These are phyloP conservation scores for Saturnispora besseyi DNA, from an alignment of 805 yeast genomes.

Conservation along the genomic window DNA sequence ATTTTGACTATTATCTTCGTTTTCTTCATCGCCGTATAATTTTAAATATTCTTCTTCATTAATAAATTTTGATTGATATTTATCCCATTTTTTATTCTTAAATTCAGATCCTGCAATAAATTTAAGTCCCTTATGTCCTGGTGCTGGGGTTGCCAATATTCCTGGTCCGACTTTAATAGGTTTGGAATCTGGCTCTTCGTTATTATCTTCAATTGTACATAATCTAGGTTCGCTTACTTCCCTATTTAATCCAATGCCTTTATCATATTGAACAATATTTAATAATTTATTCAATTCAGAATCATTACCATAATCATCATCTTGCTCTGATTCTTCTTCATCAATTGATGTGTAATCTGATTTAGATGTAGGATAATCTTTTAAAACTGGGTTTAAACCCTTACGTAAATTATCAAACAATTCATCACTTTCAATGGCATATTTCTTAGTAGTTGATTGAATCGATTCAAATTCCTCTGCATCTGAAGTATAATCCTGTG, in stretches of 20 bases:
- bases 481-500: conserved; percentile 24
- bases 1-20: conserved; percentile 7
- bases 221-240: conserved; percentile 1
- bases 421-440: conserved; percentile 21
- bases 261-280: conserved; percentile 3
- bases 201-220: background rate
- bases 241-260: background rate
- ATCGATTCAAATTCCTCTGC: conserved; percentile 21
- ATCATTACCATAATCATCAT: background rate
- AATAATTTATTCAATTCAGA: conserved; percentile 5
- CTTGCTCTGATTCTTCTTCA: background rate
- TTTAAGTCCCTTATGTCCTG: conserved; percentile 20
- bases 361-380: conserved; percentile 8
- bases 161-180: conserved; percentile 5
- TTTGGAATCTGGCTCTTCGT: background rate
- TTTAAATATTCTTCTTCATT: conserved; percentile 14
- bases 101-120: conserved; percentile 27
- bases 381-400: conserved; percentile 13
- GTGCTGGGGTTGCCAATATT: conserved; percentile 7
- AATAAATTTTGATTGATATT: conserved; percentile 20
- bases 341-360: conserved; percentile 20
- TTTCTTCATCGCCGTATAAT: background rate
- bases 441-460: conserved; percentile 17
- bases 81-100: conserved; percentile 25
- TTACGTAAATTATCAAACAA: conserved; percentile 20